These are phyloP conservation scores for Cadophora luteo-olivacea DNA, from an alignment of 2,329 filamentous ascomycete species.

Conservation along the genomic window DNA sequence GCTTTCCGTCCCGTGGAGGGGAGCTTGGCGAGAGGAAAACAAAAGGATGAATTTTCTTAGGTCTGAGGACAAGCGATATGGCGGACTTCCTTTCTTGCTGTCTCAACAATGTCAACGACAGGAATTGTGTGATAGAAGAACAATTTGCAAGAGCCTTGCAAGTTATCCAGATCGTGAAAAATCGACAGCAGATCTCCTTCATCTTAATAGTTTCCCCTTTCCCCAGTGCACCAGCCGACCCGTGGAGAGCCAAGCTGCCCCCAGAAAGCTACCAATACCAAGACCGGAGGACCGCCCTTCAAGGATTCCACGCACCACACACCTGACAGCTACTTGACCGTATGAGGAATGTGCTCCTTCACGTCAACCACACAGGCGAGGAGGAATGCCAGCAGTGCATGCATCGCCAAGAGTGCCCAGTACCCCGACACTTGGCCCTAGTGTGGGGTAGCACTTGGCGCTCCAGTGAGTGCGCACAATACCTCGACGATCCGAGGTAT, in stretches of 20 bases:
- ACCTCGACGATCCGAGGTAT: slow-evolving; percentile 14
- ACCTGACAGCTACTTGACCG: background rate
- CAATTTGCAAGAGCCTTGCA: background rate
- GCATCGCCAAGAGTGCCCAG: slow-evolving; percentile 4
- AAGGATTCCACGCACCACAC: background rate
- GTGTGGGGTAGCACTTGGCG: slow-evolving; percentile 11
- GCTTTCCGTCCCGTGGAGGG: background rate
- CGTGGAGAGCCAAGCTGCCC: background rate
- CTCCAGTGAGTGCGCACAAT: background rate
- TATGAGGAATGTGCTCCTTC: background rate
- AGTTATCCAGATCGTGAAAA: background rate
- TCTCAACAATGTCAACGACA: background rate
- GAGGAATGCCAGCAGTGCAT: background rate
- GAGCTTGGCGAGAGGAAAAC: slow-evolving; percentile 15
- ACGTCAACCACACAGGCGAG: background rate
- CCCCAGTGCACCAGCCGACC: background rate
- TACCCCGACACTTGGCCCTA: slow-evolving; percentile 1
- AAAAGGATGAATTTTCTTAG: background rate
- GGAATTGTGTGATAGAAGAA: background rate
- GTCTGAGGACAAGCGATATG: background rate
- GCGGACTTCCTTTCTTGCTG: background rate
- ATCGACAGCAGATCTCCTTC: background rate
- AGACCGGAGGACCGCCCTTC: slow-evolving; percentile 6
- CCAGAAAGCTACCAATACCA: slow-evolving; percentile 9
- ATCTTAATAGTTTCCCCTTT: slow-evolving; percentile 9